Percentiles rank a stretch among this genome's conserved stretches.
Evolutionary conservation across 129 eudicot genomes (phyloP).

Genomic region (Flaveria trinervia): DNA sequence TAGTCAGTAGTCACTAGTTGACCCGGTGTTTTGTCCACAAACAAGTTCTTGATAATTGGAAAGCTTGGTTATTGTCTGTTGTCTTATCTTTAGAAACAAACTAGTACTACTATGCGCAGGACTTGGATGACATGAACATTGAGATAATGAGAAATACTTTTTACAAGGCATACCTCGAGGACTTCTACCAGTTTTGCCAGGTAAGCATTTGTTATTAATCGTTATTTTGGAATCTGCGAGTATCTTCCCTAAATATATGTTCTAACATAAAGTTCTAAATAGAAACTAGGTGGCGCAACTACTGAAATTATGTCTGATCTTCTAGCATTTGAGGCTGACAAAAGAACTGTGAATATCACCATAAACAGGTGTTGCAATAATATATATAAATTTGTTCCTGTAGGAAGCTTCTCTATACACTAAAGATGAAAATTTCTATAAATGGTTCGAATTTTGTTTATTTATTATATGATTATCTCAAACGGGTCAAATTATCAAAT

Average conservation of each 20-base stretch:
- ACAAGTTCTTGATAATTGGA: conserved; percentile 17
- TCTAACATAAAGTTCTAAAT: conserved; percentile 18
- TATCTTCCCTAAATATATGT: neutral
- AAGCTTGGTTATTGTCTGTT: neutral
- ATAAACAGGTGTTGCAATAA: conserved; percentile 71
- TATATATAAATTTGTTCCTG: conserved; percentile 15
- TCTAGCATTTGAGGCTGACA: conserved; percentile 95
- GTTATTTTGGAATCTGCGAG: neutral
- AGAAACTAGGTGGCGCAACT: conserved; percentile 99
- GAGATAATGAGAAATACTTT: conserved; percentile 97
- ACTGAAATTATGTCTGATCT: conserved; percentile 98
- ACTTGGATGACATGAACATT: conserved; percentile 98
- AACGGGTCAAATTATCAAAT: neutral
- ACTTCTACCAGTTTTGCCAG: conserved; percentile 91
- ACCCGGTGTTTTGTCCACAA: neutral
- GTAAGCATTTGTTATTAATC: conserved; percentile 30
- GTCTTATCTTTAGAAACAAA: neutral
- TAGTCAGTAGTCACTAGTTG: neutral
- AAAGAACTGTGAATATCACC: conserved; percentile 96
- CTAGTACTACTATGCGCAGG: conserved; percentile 44
- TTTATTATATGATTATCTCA: neutral
- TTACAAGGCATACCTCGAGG: conserved; percentile 99
- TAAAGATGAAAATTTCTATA: neutral
- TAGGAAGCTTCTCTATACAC: neutral
- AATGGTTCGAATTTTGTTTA: neutral